Evolutionary conservation across 2,329 filamentous ascomycete species (phyloP), one percentile per base, ranked within the genome.

Genomic region (Trichoderma semiorbis): DNA sequence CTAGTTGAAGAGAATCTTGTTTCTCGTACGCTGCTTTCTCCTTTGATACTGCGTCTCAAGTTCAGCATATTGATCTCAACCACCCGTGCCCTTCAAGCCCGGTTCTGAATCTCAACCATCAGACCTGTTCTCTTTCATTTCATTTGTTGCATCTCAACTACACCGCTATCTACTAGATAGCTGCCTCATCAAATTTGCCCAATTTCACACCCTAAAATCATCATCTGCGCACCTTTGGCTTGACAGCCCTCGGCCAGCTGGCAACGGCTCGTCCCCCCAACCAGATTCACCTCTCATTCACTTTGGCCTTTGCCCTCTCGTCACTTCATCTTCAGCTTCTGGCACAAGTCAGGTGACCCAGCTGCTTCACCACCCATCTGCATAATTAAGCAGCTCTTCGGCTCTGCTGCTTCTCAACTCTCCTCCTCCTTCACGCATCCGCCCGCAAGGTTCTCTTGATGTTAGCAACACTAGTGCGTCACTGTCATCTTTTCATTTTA

Each of bases 321-420:
- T 62, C 57, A 53, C 39, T 36, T 18, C 21, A 30, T 70, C 43
- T 26, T 63, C 21, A 21, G 3, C 28, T 14, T 55, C 21, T 16
- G n/a, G 24, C 58, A 24, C 43, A 57, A 58, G 61, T 70, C 68
- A 70, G 68, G 68, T 70, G 68, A 70, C 57, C 6, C 11, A 28
- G 55, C 60, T 63, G 43, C 57, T 47, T 60, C 34, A 24, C 11
- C 4, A 11, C 14, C 36, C 24, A 47, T 34, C 32, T 57, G 24
- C 58, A 70, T 32, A 32, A 24, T 32, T 34, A 43, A 64, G 32
- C 32, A 63, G 18, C 47, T 70, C 61, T 50, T 55, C 60, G 2
- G 3, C 34, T 57, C 47, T 43, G 34, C 58, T 24, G 12, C n/a
- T 47, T 14, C 32, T 18, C 32, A 18, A 26, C 60, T 34, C 60